Percentiles rank a stretch among this genome's conserved stretches.
phyloP scores from a whole-genome alignment of 2,329 filamentous ascomycete species.

The Xylariales sp. region DNA sequence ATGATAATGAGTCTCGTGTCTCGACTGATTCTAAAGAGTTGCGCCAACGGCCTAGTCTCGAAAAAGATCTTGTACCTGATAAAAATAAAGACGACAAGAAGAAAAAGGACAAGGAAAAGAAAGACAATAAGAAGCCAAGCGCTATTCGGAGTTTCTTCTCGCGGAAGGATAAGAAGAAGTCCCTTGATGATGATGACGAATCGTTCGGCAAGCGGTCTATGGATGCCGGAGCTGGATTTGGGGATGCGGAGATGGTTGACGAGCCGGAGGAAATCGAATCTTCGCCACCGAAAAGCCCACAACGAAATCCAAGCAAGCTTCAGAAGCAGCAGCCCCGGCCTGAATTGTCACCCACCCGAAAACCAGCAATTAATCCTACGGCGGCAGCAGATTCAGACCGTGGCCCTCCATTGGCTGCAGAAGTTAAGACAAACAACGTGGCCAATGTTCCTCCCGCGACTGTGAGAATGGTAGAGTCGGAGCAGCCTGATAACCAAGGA shows the following conservation, averaged over 20 bases:
- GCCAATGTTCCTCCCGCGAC: conserved; percentile 65
- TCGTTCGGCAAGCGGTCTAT: conserved; percentile 71
- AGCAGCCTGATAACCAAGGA: conserved; percentile 56
- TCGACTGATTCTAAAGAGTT: conserved; percentile 59
- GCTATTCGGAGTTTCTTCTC: conserved; percentile 70
- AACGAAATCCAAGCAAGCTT: conserved; percentile 73
- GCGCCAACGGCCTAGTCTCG: conserved; percentile 70
- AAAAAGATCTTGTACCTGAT: conserved; percentile 59
- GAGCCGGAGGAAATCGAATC: conserved; percentile 60
- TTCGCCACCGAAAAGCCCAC: conserved; percentile 61
- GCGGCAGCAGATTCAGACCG: conserved; percentile 55
- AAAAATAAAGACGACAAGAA: conserved; percentile 72
- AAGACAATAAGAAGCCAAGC: conserved; percentile 58
- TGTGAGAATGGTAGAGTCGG: conserved; percentile 69
- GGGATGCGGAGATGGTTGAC: conserved; percentile 57
- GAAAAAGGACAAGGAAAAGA: conserved; percentile 70
- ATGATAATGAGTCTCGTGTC: conserved; percentile 70
- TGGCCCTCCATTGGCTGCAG: conserved; percentile 40
- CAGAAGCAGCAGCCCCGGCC: conserved; percentile 72
- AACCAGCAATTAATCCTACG: conserved; percentile 48
- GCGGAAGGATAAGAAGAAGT: conserved; percentile 70
- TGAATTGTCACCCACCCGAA: conserved; percentile 61
- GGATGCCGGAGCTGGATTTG: conserved; percentile 58
- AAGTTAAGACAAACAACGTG: conserved; percentile 61
- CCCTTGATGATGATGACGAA: conserved; percentile 68